A percentile compares a stretch with the other conserved stretches of the same genome.
Conservation (phyloP, 768 basidiomycete genomes). For the Hericium erinaceus region DNA sequence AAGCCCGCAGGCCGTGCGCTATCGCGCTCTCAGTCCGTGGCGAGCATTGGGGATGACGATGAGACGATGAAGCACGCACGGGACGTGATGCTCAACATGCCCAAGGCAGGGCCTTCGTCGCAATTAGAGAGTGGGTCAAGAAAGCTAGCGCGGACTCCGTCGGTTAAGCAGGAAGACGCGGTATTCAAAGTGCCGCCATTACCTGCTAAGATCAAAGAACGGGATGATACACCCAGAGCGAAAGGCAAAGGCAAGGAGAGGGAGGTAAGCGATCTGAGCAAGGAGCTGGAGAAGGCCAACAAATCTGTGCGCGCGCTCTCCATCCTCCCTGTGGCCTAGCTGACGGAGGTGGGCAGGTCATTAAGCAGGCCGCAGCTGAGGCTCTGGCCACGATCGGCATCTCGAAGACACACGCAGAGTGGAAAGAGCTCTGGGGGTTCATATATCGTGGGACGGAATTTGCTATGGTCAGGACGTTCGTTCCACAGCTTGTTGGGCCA, state of each 20-base stretch:
- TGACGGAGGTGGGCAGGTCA: constrained; percentile 18
- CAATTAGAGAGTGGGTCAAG: neutral
- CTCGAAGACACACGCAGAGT: constrained; percentile 13
- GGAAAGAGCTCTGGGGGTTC: constrained; percentile 16
- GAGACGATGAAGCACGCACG: constrained; percentile 24
- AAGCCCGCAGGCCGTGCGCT: constrained; percentile 11
- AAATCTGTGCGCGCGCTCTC: constrained; percentile 38
- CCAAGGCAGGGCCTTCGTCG: neutral
- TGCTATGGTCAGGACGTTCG: constrained; percentile 13
- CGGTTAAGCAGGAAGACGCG: constrained; percentile 2
- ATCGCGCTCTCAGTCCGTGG: constrained; percentile 8
- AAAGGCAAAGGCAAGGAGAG: constrained; percentile 16
- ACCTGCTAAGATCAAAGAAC: neutral
- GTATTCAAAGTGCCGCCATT: constrained; percentile 13
- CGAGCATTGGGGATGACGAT: constrained; percentile 21
- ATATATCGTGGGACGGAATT: constrained; percentile 16
- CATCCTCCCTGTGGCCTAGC: neutral
- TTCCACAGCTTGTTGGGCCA: neutral
- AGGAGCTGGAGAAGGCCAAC: constrained; percentile 45
- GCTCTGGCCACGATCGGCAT: constrained; percentile 13
- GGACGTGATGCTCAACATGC: constrained; percentile 12
- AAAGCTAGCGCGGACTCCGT: constrained; percentile 7
- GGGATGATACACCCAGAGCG: constrained; percentile 18
- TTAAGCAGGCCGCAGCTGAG: constrained; percentile 31
- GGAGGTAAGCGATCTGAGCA: constrained; percentile 23